Conservation (phyloP, 192 early-diverging fungal species). For the Mortierella hygrophila region DNA sequence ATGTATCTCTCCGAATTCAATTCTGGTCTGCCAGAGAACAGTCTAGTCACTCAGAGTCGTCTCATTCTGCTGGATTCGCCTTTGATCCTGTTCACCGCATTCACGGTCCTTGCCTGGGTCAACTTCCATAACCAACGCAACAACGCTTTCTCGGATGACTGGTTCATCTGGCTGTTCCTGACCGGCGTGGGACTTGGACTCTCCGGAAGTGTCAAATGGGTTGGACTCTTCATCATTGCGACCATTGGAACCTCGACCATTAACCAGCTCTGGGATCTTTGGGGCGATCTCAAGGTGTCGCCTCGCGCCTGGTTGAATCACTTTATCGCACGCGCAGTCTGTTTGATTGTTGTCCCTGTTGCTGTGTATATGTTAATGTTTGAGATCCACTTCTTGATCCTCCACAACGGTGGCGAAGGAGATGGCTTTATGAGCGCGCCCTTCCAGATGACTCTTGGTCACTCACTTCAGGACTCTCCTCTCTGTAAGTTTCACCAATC, state of each 20-base stretch:
- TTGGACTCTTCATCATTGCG: conserved; percentile 91
- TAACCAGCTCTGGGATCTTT: conserved; percentile 88
- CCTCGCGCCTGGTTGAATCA: conserved; percentile 69
- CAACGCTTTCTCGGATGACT: conserved; percentile 79
- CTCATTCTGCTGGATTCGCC: conserved; percentile 94
- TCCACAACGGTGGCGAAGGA: conserved; percentile 86
- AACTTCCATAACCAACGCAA: conserved; percentile 83
- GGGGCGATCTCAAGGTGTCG: conserved; percentile 77
- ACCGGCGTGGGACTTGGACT: conserved; percentile 87
- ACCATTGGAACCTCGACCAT: conserved; percentile 87
- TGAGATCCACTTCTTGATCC: conserved; percentile 89
- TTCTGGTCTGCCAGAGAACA: conserved; percentile 74
- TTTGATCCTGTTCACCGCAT: conserved; percentile 88
- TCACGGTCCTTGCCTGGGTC: conserved; percentile 87
- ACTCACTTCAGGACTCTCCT: conserved; percentile 61
- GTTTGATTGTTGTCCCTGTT: conserved; percentile 86
- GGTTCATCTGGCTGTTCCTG: conserved; percentile 90
- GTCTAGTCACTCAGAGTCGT: conserved; percentile 89
- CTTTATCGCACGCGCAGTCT: conserved; percentile 85
- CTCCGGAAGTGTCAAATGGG: conserved; percentile 88
- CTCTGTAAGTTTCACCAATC: conserved; percentile 23
- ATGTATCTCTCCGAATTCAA: background rate
- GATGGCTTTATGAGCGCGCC: conserved; percentile 92
- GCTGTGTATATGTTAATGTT: conserved; percentile 87
- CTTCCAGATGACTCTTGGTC: conserved; percentile 91